Evolutionary conservation across 106 monocot genomes (phyloP).

Genomic region (Amphibolis antarctica): DNA sequence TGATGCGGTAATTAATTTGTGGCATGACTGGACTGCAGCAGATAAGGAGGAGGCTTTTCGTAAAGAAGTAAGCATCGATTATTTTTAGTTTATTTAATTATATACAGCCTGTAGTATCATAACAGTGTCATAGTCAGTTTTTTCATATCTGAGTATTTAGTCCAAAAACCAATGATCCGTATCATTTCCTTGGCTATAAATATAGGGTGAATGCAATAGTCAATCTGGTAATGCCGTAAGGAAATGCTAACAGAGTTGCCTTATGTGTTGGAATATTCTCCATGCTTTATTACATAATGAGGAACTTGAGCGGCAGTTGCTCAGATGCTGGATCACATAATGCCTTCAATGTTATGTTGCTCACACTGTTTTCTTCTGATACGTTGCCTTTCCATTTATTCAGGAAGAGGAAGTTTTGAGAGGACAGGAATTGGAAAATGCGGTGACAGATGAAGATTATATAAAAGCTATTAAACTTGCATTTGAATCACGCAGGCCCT

Average conservation of each 20-base stretch:
- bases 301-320: not conserved
- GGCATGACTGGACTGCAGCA: slow-evolving; percentile 71
- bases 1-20: slow-evolving; percentile 73
- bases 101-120: not conserved
- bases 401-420: slow-evolving; percentile 71
- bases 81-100: not conserved
- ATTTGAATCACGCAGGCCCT: slow-evolving; percentile 84
- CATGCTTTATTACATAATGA: too few relatives aligned
- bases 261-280: too few relatives aligned
- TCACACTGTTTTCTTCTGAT: too few relatives aligned
- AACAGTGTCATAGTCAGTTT: too few relatives aligned
- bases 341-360: too few relatives aligned
- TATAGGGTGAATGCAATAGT: too few relatives aligned
- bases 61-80: slow-evolving; percentile 39
- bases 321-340: not conserved
- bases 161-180: too few relatives aligned
- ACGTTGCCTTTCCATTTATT: not conserved
- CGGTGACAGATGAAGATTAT: slow-evolving; percentile 68
- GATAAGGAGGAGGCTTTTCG: slow-evolving; percentile 73
- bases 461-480: slow-evolving; percentile 74
- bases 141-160: too few relatives aligned
- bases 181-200: too few relatives aligned
- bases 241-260: too few relatives aligned
- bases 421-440: slow-evolving; percentile 88
- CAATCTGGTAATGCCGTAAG: too few relatives aligned